These are phyloP conservation scores for Xylariales sp. DNA, from an alignment of 2,329 filamentous ascomycete genomes.

Conservation along the genomic window DNA sequence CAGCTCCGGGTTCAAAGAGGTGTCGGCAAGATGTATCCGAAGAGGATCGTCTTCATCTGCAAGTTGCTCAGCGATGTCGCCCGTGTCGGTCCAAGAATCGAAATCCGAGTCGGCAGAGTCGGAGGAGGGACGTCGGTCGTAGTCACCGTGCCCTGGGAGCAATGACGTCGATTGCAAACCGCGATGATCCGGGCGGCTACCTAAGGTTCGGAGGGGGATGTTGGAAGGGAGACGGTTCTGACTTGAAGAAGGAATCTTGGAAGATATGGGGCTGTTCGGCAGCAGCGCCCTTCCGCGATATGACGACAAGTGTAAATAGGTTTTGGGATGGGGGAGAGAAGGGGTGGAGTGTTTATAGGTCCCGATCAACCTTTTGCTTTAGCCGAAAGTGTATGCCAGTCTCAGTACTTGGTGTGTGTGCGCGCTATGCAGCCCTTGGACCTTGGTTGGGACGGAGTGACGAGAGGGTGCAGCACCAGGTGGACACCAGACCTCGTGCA, in stretches of 20 bases:
- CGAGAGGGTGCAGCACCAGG: constrained; percentile 8
- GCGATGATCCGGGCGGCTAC: constrained; percentile 32
- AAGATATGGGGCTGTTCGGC: constrained; percentile 68
- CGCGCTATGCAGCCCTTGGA: constrained; percentile 4
- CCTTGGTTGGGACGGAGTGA: constrained; percentile 2
- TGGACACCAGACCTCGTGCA: constrained; percentile 8
- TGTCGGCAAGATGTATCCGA: constrained; percentile 62
- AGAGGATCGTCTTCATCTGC: constrained; percentile 80
- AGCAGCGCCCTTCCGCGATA: constrained; percentile 65
- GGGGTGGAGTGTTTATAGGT: constrained; percentile 17
- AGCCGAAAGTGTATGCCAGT: constrained; percentile 1
- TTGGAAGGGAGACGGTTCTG: constrained; percentile 70
- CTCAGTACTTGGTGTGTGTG: background rate
- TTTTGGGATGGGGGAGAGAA: constrained; percentile 23
- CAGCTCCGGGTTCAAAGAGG: constrained; percentile 56
- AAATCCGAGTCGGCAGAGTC: constrained; percentile 61
- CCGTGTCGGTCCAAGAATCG: constrained; percentile 85
- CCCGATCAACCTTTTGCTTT: constrained; percentile 4
- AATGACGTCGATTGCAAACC: constrained; percentile 41
- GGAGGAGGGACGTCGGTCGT: constrained; percentile 40
- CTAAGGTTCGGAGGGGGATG: constrained; percentile 80
- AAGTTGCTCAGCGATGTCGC: constrained; percentile 89
- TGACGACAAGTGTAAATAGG: constrained; percentile 14
- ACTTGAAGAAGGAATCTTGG: constrained; percentile 80
- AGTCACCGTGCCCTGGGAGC: constrained; percentile 38